Conservation (phyloP, 306 rosid species). For the Vigna unguiculata region DNA sequence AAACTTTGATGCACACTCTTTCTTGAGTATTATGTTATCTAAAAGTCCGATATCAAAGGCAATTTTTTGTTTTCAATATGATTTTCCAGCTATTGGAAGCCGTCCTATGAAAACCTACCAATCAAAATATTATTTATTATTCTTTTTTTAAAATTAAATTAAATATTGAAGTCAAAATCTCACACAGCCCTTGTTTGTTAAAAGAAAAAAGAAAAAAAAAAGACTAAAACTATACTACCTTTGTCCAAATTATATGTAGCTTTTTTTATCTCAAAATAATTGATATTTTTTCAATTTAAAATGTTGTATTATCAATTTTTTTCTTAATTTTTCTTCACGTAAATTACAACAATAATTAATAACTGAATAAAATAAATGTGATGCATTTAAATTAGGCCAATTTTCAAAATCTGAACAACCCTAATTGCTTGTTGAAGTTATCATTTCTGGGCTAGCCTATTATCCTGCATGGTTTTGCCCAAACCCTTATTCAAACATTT, state of each 20-base stretch:
- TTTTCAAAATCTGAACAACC: not conserved
- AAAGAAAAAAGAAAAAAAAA: not conserved
- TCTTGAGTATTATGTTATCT: not conserved
- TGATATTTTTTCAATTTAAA: too few relatives aligned
- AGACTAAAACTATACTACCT: not conserved
- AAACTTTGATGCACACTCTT: too few relatives aligned
- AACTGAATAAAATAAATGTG: too few relatives aligned
- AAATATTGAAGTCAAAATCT: constrained; percentile 18
- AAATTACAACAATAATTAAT: too few relatives aligned
- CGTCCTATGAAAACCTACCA: not conserved
- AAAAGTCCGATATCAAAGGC: not conserved
- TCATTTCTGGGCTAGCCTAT: constrained; percentile 35
- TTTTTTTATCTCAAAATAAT: too few relatives aligned
- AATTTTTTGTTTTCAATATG: not conserved
- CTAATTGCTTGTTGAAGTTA: constrained; percentile 31
- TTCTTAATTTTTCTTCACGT: too few relatives aligned
- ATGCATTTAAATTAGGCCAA: not conserved
- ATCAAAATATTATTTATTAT: not conserved
- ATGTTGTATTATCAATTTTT: too few relatives aligned
- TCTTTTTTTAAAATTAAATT: not conserved
- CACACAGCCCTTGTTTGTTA: not conserved
- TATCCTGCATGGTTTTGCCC: constrained; percentile 10
- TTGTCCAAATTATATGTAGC: too few relatives aligned
- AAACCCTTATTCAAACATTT: constrained; percentile 36
- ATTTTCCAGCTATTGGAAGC: not conserved